Base-by-base conservation (phyloP, 2,329 filamentous ascomycete species). In the Claviceps sorghi region DNA sequence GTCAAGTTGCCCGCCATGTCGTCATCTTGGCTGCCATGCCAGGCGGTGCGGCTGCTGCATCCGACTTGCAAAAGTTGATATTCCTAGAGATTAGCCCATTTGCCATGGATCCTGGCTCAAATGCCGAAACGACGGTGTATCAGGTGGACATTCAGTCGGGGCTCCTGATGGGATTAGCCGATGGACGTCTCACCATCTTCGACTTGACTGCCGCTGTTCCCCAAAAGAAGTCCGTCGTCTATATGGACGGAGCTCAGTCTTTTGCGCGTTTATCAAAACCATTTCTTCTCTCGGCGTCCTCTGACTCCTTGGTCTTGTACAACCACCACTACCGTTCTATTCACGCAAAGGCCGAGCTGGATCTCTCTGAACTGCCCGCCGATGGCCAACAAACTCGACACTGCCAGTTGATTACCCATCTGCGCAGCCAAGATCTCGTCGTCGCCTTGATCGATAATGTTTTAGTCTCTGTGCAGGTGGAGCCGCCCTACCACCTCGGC, bases 401-500 rank as follows among this genome's bases (percentile, higher is more conserved):
- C 26, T 76, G 71, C 55, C 67, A 73, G 5, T 67, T 83, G n/a
- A 67, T 78, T 29, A 70, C 76, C 19, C 83, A 84, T 62, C 80
- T 87, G 56, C 72, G 79, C 2, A 82, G 83, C 52, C 72, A 84
- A 48, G 82, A 84, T 49, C 69, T 85, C 38, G 80, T 79, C 4
- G 75, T 88, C 21, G 84, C 79, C 2, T 67, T 89, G 7, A 67
- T 76, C n/a, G 79, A 79, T 34, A 76, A 77, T 44, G 74, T 79
- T 45, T 69, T 91, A 34, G 71, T 88, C 17, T 84, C 80, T 1
- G 73, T 89, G 50, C 84, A 88, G 60, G 69, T 84, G n/a, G 79
- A 84, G 60, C 75, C 77, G 2, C 80, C 79, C 1, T 75, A 74
- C 59, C 69, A 67, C 46, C 72, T 77, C n/a, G 71, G 72, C 54